A percentile compares a stretch with the other conserved stretches of the same genome.
phyloP scores from a whole-genome alignment of 2,329 filamentous ascomycete species.

The Mycocentrospora acerina region DNA sequence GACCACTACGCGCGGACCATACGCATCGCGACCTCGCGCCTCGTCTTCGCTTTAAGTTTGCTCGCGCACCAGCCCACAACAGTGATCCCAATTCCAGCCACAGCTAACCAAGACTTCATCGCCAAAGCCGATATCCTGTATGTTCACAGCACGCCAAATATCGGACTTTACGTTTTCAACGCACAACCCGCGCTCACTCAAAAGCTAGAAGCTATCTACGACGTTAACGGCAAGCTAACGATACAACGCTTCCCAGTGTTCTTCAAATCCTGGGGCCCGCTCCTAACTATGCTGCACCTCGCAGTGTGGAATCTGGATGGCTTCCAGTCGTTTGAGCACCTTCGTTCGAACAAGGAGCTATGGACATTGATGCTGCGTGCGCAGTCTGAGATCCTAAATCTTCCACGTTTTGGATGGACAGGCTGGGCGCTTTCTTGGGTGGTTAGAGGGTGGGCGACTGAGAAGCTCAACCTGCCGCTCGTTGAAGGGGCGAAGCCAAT shows the following conservation, averaged over 20 bases:
- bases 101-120: slow-evolving; percentile 6
- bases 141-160: background rate
- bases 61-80: slow-evolving; percentile 21
- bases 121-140: slow-evolving; percentile 18
- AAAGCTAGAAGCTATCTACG: slow-evolving; percentile 10
- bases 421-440: slow-evolving; percentile 20
- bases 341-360: slow-evolving; percentile 11
- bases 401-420: slow-evolving; percentile 19
- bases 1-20: slow-evolving; percentile 14
- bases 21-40: slow-evolving; percentile 8
- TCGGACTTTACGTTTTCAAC: slow-evolving; percentile 12
- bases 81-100: slow-evolving; percentile 11
- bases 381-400: slow-evolving; percentile 15
- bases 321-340: slow-evolving; percentile 7
- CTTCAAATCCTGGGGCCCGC: background rate
- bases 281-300: slow-evolving; percentile 13
- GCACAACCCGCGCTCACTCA: slow-evolving; percentile 7
- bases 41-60: slow-evolving; percentile 15
- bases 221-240: slow-evolving; percentile 4
- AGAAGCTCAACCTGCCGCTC: slow-evolving; percentile 5
- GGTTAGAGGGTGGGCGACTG: slow-evolving; percentile 14
- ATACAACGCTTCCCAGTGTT: slow-evolving; percentile 8
- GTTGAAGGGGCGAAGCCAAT: no score
- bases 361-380: slow-evolving; percentile 17
- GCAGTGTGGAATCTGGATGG: slow-evolving; percentile 17